A percentile compares a stretch with the other conserved stretches of the same genome.
phyloP scores from a whole-genome alignment of 345 rosid genomes.

The Leavenworthia alabamica region DNA sequence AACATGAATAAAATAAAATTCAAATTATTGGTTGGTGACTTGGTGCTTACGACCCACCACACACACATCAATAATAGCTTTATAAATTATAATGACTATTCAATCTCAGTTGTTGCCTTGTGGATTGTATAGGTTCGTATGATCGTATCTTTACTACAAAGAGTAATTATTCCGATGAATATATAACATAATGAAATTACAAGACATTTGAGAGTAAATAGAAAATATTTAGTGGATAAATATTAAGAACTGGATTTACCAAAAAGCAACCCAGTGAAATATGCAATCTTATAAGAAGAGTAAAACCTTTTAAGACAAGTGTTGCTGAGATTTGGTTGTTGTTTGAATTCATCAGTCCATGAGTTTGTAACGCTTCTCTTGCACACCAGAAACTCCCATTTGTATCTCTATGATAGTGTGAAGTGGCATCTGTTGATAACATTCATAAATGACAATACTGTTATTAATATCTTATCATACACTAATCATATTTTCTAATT shows the following conservation, averaged over 20 bases:
- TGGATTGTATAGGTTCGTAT: no score
- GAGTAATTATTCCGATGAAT: no score
- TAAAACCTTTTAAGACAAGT: background rate
- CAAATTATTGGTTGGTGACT: conserved; percentile 33
- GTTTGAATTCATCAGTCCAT: conserved; percentile 68
- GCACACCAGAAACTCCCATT: conserved; percentile 99
- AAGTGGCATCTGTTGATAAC: conserved; percentile 71
- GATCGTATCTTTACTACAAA: no score
- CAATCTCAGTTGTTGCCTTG: conserved; percentile 99
- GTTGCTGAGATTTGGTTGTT: no score
- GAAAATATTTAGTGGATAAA: no score
- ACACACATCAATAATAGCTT: conserved; percentile 27
- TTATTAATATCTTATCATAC: background rate
- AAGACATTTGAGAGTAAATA: no score
- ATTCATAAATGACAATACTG: conserved; percentile 1
- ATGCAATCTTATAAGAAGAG: no score
- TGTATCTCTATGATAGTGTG: conserved; percentile 99
- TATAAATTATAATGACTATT: no score
- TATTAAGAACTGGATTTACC: no score
- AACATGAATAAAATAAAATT: no score
- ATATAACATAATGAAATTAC: no score
- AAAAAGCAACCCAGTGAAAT: no score
- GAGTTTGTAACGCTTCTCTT: conserved; percentile 97
- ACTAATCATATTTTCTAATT: background rate
- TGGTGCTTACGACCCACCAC: conserved; percentile 37